Percentiles rank a stretch among this genome's conserved stretches.
Evolutionary conservation across 2,329 filamentous ascomycete species (phyloP).

Genomic region (Aspergillus sp.): DNA sequence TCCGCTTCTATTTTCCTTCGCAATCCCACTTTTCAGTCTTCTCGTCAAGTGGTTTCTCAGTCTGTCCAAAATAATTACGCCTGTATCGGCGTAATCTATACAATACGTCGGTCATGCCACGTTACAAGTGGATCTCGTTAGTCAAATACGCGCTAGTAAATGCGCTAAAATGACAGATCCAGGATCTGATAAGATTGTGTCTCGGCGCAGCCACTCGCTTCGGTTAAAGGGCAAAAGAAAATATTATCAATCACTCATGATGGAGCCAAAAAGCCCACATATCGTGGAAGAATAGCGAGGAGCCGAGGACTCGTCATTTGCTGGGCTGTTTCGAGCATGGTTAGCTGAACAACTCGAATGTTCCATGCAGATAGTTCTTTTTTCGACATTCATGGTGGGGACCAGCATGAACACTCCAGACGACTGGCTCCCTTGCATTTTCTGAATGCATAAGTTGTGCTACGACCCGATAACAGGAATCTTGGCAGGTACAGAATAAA

Average conservation of each 20-base stretch:
- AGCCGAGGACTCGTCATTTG: background rate
- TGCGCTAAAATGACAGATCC: background rate
- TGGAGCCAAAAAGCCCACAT: background rate
- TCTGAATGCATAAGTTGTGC: no score
- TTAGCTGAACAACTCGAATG: background rate
- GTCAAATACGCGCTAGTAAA: background rate
- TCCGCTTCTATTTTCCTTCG: background rate
- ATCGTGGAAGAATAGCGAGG: background rate
- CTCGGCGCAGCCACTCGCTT: background rate
- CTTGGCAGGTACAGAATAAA: no score
- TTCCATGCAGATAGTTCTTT: background rate
- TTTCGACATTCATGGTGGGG: background rate
- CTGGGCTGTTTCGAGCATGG: background rate
- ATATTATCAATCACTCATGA: background rate
- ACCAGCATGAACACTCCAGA: background rate
- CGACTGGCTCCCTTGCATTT: no score
- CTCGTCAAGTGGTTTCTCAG: background rate
- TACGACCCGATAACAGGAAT: no score
- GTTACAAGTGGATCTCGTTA: background rate
- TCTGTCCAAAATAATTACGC: background rate
- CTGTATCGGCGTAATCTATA: background rate
- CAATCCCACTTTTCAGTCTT: background rate
- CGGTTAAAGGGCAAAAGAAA: background rate
- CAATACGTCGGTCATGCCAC: background rate
- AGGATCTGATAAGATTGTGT: slow-evolving; percentile 9